Evolutionary conservation across 2,329 filamentous ascomycete species (phyloP), one percentile per base, ranked within the genome.

Genomic region (Xylariaceae sp.): DNA sequence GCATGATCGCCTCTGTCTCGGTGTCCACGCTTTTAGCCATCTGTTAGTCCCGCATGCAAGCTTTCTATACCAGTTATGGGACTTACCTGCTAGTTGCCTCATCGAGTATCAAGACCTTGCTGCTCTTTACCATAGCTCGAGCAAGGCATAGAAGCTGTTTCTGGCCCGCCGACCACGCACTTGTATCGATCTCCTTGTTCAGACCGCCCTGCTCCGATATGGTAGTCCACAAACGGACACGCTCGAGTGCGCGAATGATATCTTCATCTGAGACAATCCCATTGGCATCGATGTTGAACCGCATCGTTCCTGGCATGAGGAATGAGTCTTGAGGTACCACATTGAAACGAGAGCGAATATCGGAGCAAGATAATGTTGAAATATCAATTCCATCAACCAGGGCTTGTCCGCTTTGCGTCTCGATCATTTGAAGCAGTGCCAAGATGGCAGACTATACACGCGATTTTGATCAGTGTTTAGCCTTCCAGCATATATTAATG

Each of bases 381-480:
- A 79, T 63, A 44, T 77, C 69, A 7, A 77, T 46, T 1, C 66
- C 67, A 52, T 80, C 75, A 21, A 80, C 64, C 1, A 48, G 55
- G 27, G 80, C 74, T 29, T 49, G 57, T 8, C 74, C 75, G 0
- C 61, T 50, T 2, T 63, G 62, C 23, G 69, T 56, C 20, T 76
- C 68, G 8, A 78, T 58, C 55, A 80, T 70, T 10, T 74, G 67
- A 40, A 79, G 65, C 7, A 79, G 59, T 0, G 71, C 62, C 5
- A 73, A 64, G 1, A 77, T 63, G 0, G 79, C 59, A 1, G 65
- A 66, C n/a, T n/a, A n/a, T n/a, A n/a, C n/a, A n/a, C n/a, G n/a
- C n/a, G n/a, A n/a, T n/a, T n/a, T n/a, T n/a, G n/a, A n/a, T n/a
- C n/a, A n/a, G n/a, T 19, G n/a, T 22, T 25, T 3, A n/a, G 14